A percentile compares a stretch with the other conserved stretches of the same genome.
phyloP scores from a whole-genome alignment of 305 asterid genomes.

The Fraxinus albicans region DNA sequence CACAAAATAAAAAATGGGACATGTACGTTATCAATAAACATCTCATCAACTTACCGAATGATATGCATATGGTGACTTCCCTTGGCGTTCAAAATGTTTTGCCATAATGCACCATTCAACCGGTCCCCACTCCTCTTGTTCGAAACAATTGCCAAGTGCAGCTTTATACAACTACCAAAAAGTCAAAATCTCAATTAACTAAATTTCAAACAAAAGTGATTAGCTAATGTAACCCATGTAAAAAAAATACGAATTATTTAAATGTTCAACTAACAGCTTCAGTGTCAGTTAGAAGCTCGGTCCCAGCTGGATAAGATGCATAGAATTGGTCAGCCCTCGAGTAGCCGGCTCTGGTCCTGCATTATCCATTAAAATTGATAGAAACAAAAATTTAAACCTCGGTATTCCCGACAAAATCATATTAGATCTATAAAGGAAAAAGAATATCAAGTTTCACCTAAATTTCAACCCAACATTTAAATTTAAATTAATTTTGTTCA shows the following conservation, averaged over 20 bases:
- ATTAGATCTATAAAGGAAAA: not conserved
- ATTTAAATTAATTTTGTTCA: too few relatives aligned
- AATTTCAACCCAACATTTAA: too few relatives aligned
- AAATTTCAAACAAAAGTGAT: not conserved
- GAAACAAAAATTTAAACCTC: not conserved
- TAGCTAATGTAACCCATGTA: not conserved
- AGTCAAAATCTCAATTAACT: constrained; percentile 17
- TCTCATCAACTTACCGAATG: constrained; percentile 70
- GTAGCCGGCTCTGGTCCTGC: constrained; percentile 88
- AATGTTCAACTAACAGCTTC: constrained; percentile 48
- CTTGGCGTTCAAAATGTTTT: constrained; percentile 93
- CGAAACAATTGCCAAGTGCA: constrained; percentile 82
- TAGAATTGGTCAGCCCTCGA: constrained; percentile 84
- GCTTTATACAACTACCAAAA: constrained; percentile 70
- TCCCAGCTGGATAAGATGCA: constrained; percentile 91
- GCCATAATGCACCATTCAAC: constrained; percentile 87
- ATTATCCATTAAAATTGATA: constrained; percentile 20
- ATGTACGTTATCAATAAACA: not conserved
- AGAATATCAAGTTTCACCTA: too few relatives aligned
- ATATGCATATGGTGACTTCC: constrained; percentile 88
- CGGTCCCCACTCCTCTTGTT: constrained; percentile 94
- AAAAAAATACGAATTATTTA: not conserved
- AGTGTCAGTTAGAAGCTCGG: constrained; percentile 75
- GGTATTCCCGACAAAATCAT: not conserved
- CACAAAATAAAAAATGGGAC: not conserved